These are phyloP conservation scores for Trametes hirsuta DNA, from an alignment of 1,284 basidiomycete species.

Conservation along the genomic window DNA sequence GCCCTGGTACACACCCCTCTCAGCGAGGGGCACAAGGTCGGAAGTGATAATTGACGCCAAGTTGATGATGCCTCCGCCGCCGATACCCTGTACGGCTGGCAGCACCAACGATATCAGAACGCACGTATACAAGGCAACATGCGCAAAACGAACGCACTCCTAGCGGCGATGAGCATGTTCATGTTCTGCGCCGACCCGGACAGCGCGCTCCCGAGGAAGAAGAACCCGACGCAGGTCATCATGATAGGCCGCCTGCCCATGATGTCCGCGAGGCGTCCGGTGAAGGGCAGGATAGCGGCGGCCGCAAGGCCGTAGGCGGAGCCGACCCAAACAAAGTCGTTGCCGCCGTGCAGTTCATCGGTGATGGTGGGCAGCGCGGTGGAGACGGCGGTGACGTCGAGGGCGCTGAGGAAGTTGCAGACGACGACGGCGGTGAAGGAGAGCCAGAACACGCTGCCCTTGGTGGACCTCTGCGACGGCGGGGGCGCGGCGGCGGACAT, in stretches of 20 bases:
- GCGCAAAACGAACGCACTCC: background rate
- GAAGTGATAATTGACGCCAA: conserved; percentile 44
- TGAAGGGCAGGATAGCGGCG: conserved; percentile 36
- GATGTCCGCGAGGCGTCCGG: conserved; percentile 35
- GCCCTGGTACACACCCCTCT: conserved; percentile 12
- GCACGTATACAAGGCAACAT: too few relatives aligned
- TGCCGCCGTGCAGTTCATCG: conserved; percentile 9
- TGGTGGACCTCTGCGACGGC: background rate
- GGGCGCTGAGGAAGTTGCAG: conserved; percentile 32
- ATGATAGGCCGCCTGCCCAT: conserved; percentile 40
- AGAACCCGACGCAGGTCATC: conserved; percentile 34
- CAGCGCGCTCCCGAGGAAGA: conserved; percentile 39
- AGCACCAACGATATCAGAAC: background rate
- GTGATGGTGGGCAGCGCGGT: conserved; percentile 19
- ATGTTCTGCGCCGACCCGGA: conserved; percentile 39
- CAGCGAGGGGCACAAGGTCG: conserved; percentile 37
- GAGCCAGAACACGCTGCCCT: conserved; percentile 22
- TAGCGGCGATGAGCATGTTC: conserved; percentile 35
- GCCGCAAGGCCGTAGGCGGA: conserved; percentile 39
- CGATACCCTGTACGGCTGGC: conserved; percentile 48
- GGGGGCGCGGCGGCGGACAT: too few relatives aligned
- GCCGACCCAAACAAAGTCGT: conserved; percentile 40
- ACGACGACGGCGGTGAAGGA: conserved; percentile 22
- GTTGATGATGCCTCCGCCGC: conserved; percentile 45
- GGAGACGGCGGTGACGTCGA: conserved; percentile 28